phyloP scores from a whole-genome alignment of 2,329 filamentous ascomycete species.

The Aspergillus amoenus region DNA sequence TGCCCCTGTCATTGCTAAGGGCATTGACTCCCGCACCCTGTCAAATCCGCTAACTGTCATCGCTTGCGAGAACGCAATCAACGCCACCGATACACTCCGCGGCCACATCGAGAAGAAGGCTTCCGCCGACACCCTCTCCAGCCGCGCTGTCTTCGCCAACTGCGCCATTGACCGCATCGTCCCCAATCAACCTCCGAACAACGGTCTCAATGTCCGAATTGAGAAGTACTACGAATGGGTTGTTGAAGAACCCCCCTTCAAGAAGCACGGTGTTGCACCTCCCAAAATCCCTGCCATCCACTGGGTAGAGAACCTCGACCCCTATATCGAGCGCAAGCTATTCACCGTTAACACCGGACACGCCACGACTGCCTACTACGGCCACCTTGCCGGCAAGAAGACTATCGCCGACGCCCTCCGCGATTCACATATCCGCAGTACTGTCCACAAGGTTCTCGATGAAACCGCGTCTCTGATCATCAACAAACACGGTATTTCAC shows the following conservation, averaged over 20 bases:
- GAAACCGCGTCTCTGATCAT: constrained; percentile 88
- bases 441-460: constrained; percentile 75
- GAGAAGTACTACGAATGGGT: constrained; percentile 99
- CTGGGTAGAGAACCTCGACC: constrained; percentile 86
- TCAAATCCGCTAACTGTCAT: constrained; percentile 80
- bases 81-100: constrained; percentile 84
- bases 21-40: constrained; percentile 71
- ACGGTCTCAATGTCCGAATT: constrained; percentile 86
- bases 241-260: constrained; percentile 84
- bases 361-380: constrained; percentile 93
- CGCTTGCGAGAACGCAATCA: constrained; percentile 97
- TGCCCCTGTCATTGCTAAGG: constrained; percentile 91
- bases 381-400: constrained; percentile 79
- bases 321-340: constrained; percentile 98
- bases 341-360: constrained; percentile 99
- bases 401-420: constrained; percentile 87
- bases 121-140: constrained; percentile 62
- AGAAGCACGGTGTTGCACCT: constrained; percentile 57
- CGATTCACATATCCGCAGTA: constrained; percentile 74
- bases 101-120: constrained; percentile 80
- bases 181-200: constrained; percentile 76
- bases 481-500: constrained; percentile 77
- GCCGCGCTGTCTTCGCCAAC: constrained; percentile 88
- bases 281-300: constrained; percentile 84
- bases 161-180: constrained; percentile 98